phyloP scores from a whole-genome alignment of 2,329 filamentous ascomycete genomes.

The Aspergillus ustus region DNA sequence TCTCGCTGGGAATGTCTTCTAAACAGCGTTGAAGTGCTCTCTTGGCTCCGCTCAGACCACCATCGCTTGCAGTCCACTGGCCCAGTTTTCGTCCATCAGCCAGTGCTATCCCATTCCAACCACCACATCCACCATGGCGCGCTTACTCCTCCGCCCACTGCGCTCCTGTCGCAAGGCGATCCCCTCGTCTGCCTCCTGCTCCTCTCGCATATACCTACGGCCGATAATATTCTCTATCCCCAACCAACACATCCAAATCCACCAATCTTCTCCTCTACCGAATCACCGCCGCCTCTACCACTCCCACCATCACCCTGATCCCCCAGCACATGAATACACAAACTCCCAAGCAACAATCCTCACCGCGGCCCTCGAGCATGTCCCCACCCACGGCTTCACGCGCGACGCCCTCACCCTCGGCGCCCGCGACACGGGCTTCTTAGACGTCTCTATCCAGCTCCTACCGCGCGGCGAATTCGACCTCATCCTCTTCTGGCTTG shows the following conservation, averaged over 20 bases:
- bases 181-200: background rate
- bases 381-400: constrained; percentile 84
- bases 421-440: constrained; percentile 81
- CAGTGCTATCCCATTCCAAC: constrained; percentile 7
- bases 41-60: constrained; percentile 22
- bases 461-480: constrained; percentile 81
- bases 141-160: constrained; percentile 16
- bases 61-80: constrained; percentile 21
- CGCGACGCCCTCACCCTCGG: constrained; percentile 73
- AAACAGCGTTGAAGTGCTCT: background rate
- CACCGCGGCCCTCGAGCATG: constrained; percentile 75
- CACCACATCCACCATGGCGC: constrained; percentile 15
- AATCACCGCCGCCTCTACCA: constrained; percentile 64
- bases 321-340: constrained; percentile 61
- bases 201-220: constrained; percentile 1
- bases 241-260: constrained; percentile 4
- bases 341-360: constrained; percentile 75
- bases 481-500: constrained; percentile 64
- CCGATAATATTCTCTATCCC: constrained; percentile 2
- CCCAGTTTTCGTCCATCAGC: constrained; percentile 16
- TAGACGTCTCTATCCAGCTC: constrained; percentile 82
- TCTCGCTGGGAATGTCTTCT: background rate
- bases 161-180: constrained; percentile 2
- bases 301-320: constrained; percentile 71
- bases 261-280: constrained; percentile 51